Base-by-base conservation (phyloP, 176 grass and related monocot genomes). In the Rhynchospora breviuscula region DNA sequence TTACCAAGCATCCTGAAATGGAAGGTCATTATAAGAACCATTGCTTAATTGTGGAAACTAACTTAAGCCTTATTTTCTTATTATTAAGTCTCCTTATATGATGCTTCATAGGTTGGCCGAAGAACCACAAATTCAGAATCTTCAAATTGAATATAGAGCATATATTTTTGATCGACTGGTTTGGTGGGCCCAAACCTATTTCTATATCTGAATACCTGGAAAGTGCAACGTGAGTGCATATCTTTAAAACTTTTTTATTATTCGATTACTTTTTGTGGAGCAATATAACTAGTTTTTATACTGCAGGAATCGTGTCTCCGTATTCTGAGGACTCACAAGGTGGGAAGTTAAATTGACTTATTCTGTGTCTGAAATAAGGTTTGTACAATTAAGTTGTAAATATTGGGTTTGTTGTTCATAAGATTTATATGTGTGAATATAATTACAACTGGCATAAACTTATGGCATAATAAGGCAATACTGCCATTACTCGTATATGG, bases 101-200 rank as follows among this genome's bases (percentile, higher is more conserved):
- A 40, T 86, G 59, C 48, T 88, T 87, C 51, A 17, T 81, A 95
- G 95, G 81, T 76, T 98, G 95, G 91, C 95, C 95, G 35, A 85
- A 95, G 84, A 80, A 83, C 78, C 95, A 98, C 63, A 8, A 95
- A 61, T 95, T 98, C 69, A 79, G 81, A 81, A 89, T 95, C 67
- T 95, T 95, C 45, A 98, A 95, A 84, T 22, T 98, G 80, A 88
- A 93, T 47, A 93, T 93, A 5, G 83, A 98, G 84, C 70, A 91
- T 63, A 87, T 98, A 87, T 98, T 98, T 70, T 64, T 98, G 86
- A 95, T 98, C 26, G 91, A 98, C 59, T 98, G 95, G 92, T 98
- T 95, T 52, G 95, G 95, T 22, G 95, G 95, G 64, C 62, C 92
- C 69, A 98, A 95, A 84, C 95, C 95, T 45, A 75, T 98, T 85